Evolutionary conservation across 192 early-diverging fungal genomes (phyloP).

Genomic region (Umbelopsis sp.): DNA sequence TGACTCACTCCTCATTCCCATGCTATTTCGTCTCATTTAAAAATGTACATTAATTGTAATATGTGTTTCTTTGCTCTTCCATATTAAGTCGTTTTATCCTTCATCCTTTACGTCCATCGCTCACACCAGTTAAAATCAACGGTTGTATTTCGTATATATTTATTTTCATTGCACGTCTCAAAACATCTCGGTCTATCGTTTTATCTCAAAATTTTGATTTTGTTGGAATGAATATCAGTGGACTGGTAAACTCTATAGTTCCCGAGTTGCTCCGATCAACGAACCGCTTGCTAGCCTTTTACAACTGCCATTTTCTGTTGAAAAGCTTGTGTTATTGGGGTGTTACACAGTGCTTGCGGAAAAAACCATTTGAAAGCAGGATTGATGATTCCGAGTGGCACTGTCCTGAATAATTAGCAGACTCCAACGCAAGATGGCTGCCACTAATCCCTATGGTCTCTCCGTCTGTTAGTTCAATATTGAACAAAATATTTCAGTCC

Average conservation of each 20-base stretch:
- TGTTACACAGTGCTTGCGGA: not conserved
- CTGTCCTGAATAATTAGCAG: not conserved
- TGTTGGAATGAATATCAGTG: not conserved
- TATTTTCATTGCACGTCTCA: no score
- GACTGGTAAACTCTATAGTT: not conserved
- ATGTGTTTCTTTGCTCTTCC: no score
- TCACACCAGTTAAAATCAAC: no score
- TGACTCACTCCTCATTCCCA: no score
- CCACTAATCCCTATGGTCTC: not conserved
- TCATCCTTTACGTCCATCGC: no score
- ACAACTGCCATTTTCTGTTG: not conserved
- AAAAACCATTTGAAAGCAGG: not conserved
- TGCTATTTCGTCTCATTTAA: no score
- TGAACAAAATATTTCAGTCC: not conserved
- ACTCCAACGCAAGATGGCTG: not conserved
- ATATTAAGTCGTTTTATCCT: no score
- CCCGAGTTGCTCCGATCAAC: not conserved
- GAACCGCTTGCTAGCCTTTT: no score
- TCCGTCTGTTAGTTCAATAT: not conserved
- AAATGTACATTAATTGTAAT: no score
- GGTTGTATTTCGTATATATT: no score
- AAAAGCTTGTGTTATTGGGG: not conserved
- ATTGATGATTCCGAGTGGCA: not conserved
- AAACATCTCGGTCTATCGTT: no score
- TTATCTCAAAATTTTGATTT: no score